Conservation (phyloP, 2,329 filamentous ascomycete species). For the Aureobasidium pullulans region DNA sequence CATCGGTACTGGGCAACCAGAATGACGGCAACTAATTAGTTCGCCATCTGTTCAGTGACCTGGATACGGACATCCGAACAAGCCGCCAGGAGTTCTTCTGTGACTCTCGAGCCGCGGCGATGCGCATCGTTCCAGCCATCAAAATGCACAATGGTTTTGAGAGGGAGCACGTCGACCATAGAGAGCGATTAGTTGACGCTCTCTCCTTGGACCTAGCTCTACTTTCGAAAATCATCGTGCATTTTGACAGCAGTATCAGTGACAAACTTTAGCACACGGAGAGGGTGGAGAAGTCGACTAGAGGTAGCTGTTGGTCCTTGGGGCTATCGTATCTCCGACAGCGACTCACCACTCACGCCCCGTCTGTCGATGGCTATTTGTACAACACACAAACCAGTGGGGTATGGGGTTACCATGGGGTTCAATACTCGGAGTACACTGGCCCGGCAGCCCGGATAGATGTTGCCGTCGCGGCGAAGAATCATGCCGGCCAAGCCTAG, state of each 20-base stretch:
- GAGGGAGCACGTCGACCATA: too few species aligned
- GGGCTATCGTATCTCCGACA: too few species aligned
- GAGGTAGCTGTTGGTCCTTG: not conserved
- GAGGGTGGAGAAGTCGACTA: not conserved
- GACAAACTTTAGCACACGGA: too few species aligned
- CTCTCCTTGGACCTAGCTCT: too few species aligned
- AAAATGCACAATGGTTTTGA: too few species aligned
- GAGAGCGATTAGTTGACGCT: too few species aligned
- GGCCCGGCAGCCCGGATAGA: not conserved
- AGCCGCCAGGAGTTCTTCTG: not conserved
- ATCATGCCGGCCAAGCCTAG: not conserved
- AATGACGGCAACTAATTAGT: not conserved
- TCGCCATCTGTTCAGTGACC: not conserved
- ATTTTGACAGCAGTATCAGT: too few species aligned
- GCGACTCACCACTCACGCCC: too few species aligned
- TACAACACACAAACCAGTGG: not conserved
- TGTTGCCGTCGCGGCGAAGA: not conserved
- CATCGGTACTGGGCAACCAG: slow-evolving; percentile 1
- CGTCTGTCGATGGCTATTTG: not conserved
- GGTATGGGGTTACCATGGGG: not conserved
- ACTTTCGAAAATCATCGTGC: too few species aligned
- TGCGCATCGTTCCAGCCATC: too few species aligned
- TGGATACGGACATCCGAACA: not conserved
- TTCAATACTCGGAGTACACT: not conserved
- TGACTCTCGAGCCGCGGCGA: too few species aligned